Base-by-base conservation (phyloP, 257 asterid species). In the Solanum paucissectum region DNA sequence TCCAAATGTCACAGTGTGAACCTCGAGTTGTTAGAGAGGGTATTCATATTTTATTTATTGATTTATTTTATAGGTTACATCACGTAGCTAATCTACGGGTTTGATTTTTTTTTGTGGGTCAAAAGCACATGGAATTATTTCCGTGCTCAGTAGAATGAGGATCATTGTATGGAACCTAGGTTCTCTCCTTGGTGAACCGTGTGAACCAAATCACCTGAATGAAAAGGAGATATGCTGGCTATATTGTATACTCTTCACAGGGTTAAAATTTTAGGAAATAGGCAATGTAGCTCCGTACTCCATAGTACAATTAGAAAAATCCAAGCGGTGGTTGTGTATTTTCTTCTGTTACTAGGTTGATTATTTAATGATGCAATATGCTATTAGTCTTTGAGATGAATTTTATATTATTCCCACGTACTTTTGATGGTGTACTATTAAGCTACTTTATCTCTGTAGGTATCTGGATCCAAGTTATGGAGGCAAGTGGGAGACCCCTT, bases 401-500 rank as follows among this genome's bases (percentile, higher is more conserved):
- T 69, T 12, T 69, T 32, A 16, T 13, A 5, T 32, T 69, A 69
- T 32, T 69, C n/a, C 5, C 23, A 32, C 18, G n/a, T 69, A 20
- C 76, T 14, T 69, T 69, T 69, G 76, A 69, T 69, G 76, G n/a
- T 69, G n/a, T 29, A 69, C 37, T 68, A 27, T 29, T 69, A 32
- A 32, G 11, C 12, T 69, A 69, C 38, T 13, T 69, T 32, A 32
- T 69, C 38, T 69, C 11, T 13, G 3, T 90, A 96, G 98, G 99
- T 95, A 46, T 94, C 95, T 88, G 98, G 98, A 89, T 90, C 92
- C 87, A 96, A 95, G 94, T 90, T 95, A 94, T 96, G 98, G 99
- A 88, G 98, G 90, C 98, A 95, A 93, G 94, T 96, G 62, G 99
- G 99, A 86, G 99, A 96, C 90, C 95, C 97, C 32, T 96, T 96